A percentile compares a stretch with the other conserved stretches of the same genome.
phyloP scores from a whole-genome alignment of 2,329 filamentous ascomycete genomes.

The Alternaria infectoria region DNA sequence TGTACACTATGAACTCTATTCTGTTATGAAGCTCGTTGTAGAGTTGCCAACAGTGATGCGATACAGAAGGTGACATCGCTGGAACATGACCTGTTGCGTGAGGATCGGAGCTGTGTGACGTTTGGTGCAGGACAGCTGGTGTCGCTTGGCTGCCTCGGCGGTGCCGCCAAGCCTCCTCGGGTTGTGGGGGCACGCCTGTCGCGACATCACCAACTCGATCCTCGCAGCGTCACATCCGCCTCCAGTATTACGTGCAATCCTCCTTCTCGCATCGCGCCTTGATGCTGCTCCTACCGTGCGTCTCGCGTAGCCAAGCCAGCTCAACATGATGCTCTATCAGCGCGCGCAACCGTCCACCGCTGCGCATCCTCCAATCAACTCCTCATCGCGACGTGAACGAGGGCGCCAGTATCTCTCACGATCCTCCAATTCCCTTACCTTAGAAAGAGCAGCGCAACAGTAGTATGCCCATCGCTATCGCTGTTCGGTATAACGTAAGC shows the following conservation, averaged over 20 bases:
- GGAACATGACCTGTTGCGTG: background rate
- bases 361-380: background rate
- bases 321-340: background rate
- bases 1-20: background rate
- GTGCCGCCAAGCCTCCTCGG: background rate
- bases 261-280: background rate
- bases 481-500: background rate
- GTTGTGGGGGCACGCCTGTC: background rate
- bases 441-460: accelerated
- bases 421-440: accelerated
- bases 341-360: background rate
- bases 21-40: background rate
- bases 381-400: background rate
- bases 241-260: too few relatives aligned
- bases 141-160: background rate
- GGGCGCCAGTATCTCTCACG: background rate
- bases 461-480: background rate
- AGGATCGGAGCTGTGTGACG: background rate
- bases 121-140: background rate
- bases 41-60: background rate
- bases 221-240: background rate
- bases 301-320: background rate
- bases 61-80: background rate
- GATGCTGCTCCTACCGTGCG: accelerated
- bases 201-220: background rate